phyloP scores from a whole-genome alignment of 306 rosid genomes.

The Sophora flavescens region DNA sequence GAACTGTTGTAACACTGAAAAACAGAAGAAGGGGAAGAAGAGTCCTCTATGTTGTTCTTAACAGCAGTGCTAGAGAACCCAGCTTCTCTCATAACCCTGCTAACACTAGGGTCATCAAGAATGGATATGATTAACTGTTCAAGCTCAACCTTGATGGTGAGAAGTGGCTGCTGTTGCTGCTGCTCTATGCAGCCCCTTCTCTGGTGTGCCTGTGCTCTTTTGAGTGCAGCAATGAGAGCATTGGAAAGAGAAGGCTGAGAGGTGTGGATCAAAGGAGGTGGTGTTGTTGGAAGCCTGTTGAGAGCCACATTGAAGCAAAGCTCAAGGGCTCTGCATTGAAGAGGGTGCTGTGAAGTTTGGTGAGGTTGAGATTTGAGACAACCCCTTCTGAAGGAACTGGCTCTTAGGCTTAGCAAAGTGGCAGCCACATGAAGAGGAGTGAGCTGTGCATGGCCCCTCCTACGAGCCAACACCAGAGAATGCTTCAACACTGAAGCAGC shows the following conservation, averaged over 20 bases:
- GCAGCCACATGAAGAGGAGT: slow-evolving; percentile 94
- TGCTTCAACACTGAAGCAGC: slow-evolving; percentile 93
- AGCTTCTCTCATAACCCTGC: slow-evolving; percentile 93
- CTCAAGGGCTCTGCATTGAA: slow-evolving; percentile 88
- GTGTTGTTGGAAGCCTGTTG: slow-evolving; percentile 80
- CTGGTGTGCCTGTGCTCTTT: slow-evolving; percentile 93
- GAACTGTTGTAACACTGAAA: slow-evolving; percentile 64
- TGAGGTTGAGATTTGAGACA: slow-evolving; percentile 80
- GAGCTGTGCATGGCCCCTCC: slow-evolving; percentile 97
- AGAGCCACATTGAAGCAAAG: slow-evolving; percentile 94
- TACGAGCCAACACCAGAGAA: slow-evolving; percentile 78
- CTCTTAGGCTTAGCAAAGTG: slow-evolving; percentile 70
- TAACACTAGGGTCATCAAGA: slow-evolving; percentile 91
- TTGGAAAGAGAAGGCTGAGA: slow-evolving; percentile 80
- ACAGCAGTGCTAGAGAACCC: slow-evolving; percentile 86
- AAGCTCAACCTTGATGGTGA: slow-evolving; percentile 74
- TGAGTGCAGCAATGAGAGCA: slow-evolving; percentile 86
- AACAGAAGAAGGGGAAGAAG: slow-evolving; percentile 66
- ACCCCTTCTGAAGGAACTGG: slow-evolving; percentile 70
- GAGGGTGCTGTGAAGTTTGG: slow-evolving; percentile 64
- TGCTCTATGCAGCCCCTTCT: slow-evolving; percentile 85
- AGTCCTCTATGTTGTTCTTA: slow-evolving; percentile 76
- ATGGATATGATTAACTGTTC: slow-evolving; percentile 85
- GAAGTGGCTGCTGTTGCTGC: slow-evolving; percentile 78
- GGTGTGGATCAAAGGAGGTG: slow-evolving; percentile 68